Base-by-base conservation (phyloP, 768 basidiomycete genomes). In the Kwoniella shandongensis region DNA sequence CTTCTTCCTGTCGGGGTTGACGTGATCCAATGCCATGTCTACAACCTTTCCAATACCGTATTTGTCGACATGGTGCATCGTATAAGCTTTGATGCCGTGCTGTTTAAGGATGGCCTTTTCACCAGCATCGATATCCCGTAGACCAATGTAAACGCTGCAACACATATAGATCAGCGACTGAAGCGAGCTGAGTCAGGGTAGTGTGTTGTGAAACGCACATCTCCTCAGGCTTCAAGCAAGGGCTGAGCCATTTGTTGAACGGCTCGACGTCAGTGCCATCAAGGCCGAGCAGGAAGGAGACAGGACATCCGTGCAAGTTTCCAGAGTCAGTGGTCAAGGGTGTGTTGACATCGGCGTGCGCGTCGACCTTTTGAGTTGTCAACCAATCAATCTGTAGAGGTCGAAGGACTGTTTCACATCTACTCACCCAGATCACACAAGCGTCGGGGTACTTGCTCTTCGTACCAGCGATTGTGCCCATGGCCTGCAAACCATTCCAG, bases 291-390 rank as follows among this genome's bases (percentile, higher is more conserved):
- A 99, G 84, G 83, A 98, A 98, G 4, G 96, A 90, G 41, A 98
- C 83, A 20, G 96, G 96, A 87, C 96, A 97, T 60, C 96, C 96
- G 78, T 99, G 96, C 44, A 99, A 86, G 78, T 98, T 97, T 27
- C 94, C 94, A 83, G 69, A 72, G 45, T 75, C 86, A 18, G 92
- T 92, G 15, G 88, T 84, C 54, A 87, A 84, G 11, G 82, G 79
- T 5, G 93, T 96, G 77, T 99, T 97, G 79, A 99, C 91, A 74
- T 98, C 96, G 18, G 91, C 88, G 69, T 97, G 96, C 2, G 96
- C 96, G 73, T 99, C 96, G 57, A 98, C 81, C 74, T 77, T 60
- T 6, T 2, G 8, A 6, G n/a, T n/a, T n/a, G n/a, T n/a, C n/a
- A n/a, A n/a, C n/a, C n/a, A n/a, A n/a, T n/a, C n/a, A n/a, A n/a